Evolutionary conservation across 2,329 filamentous ascomycete genomes (phyloP).

Genomic region (Aspergillus glaucus): DNA sequence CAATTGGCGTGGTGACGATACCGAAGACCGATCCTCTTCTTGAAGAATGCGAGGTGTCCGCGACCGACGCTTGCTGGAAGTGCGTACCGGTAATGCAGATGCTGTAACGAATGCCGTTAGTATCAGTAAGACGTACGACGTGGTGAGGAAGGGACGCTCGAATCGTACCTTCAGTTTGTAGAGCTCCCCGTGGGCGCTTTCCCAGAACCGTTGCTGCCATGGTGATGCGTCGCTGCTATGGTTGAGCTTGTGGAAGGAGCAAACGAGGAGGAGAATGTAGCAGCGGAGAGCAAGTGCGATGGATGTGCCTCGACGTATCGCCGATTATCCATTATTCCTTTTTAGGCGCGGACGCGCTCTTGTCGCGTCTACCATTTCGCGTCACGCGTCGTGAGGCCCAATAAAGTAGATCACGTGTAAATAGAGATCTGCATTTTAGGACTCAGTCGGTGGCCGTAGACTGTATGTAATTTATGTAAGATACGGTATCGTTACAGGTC

Average conservation of each 20-base stretch:
- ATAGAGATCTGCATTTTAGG: neutral
- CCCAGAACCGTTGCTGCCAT: constrained; percentile 39
- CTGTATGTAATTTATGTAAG: neutral
- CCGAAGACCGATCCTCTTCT: constrained; percentile 22
- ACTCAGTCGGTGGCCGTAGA: neutral
- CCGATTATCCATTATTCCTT: neutral
- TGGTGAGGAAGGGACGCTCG: constrained; percentile 1
- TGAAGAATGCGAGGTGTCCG: constrained; percentile 37
- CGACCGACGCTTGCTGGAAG: constrained; percentile 43
- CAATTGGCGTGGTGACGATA: constrained; percentile 24
- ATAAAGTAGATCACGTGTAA: neutral
- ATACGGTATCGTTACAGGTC: neutral
- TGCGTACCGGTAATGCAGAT: constrained; percentile 27
- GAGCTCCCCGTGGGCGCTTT: constrained; percentile 37
- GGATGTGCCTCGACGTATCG: neutral
- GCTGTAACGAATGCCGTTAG: constrained; percentile 4
- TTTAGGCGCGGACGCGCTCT: neutral
- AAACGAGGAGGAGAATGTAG: constrained; percentile 1
- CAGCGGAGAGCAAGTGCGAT: constrained; percentile 1
- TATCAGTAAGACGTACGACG: constrained; percentile 7
- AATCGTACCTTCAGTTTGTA: constrained; percentile 36
- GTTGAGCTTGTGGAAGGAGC: constrained; percentile 14
- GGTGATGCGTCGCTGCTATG: constrained; percentile 9
- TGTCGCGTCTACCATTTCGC: neutral
- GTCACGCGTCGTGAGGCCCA: neutral